These are phyloP conservation scores for Pseudogymnoascus sp. DNA, from an alignment of 2,329 filamentous ascomycete species.

Conservation along the genomic window DNA sequence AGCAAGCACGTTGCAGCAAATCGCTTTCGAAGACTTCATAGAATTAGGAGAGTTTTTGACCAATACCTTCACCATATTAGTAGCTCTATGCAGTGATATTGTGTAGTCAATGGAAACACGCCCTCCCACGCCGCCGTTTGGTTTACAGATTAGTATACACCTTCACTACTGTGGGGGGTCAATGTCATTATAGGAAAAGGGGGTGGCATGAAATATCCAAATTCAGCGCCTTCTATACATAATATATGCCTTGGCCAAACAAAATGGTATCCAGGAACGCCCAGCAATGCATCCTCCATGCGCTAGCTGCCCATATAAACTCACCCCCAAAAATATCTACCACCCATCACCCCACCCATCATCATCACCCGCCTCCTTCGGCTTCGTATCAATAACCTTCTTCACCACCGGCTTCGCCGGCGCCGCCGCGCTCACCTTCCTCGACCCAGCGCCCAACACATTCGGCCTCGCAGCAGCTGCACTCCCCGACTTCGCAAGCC, in stretches of 20 bases:
- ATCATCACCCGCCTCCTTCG: conserved; percentile 48
- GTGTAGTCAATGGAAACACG: background rate
- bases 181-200: background rate
- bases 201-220: background rate
- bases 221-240: background rate
- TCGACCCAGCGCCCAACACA: conserved; percentile 22
- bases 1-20: background rate
- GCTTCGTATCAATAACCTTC: conserved; percentile 65
- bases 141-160: background rate
- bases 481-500: conserved; percentile 54
- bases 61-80: background rate
- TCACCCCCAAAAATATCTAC: conserved; percentile 30
- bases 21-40: background rate
- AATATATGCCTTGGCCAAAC: background rate
- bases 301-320: conserved; percentile 2
- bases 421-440: conserved; percentile 20
- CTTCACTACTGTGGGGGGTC: background rate
- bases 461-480: conserved; percentile 31
- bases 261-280: conserved; percentile 8
- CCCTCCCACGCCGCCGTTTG: too few relatives aligned
- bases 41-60: background rate
- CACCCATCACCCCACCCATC: conserved; percentile 62
- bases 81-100: background rate
- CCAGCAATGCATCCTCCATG: background rate
- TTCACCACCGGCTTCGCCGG: conserved; percentile 34